Percentiles rank a stretch among this genome's conserved stretches.
Conservation (phyloP, 106 monocot genomes). For the Amphibolis antarctica region DNA sequence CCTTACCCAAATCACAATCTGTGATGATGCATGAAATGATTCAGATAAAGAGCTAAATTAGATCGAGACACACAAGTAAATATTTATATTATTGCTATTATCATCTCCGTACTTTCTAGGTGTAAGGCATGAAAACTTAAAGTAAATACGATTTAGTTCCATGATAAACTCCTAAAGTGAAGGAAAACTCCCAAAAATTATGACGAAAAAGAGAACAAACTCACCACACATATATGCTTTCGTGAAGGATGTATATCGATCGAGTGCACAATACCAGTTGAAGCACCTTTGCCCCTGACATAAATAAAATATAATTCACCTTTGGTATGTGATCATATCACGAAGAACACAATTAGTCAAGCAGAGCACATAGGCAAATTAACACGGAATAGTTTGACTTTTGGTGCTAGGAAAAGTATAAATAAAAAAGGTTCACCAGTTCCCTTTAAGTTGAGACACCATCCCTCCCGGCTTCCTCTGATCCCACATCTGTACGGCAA, state of each 20-base stretch:
- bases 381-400: background rate
- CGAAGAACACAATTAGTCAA: background rate
- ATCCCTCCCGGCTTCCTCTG: conserved; percentile 49
- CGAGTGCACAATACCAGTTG: conserved; percentile 72
- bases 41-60: too few relatives aligned
- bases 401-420: background rate
- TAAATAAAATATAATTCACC: background rate
- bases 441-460: conserved; percentile 58
- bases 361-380: background rate
- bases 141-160: background rate
- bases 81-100: too few relatives aligned
- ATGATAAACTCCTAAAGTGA: background rate
- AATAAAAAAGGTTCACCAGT: conserved; percentile 34
- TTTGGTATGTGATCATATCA: background rate
- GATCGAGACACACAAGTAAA: too few relatives aligned
- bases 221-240: conserved; percentile 88
- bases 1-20: too few relatives aligned
- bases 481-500: conserved; percentile 85
- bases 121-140: background rate
- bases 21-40: too few relatives aligned
- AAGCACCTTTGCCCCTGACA: conserved; percentile 45
- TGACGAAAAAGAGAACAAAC: conserved; percentile 6
- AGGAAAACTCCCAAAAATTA: background rate
- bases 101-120: too few relatives aligned
- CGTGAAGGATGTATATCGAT: conserved; percentile 96